Conservation (phyloP, 2,329 filamentous ascomycete genomes). For the Chaetomiaceae sp. region DNA sequence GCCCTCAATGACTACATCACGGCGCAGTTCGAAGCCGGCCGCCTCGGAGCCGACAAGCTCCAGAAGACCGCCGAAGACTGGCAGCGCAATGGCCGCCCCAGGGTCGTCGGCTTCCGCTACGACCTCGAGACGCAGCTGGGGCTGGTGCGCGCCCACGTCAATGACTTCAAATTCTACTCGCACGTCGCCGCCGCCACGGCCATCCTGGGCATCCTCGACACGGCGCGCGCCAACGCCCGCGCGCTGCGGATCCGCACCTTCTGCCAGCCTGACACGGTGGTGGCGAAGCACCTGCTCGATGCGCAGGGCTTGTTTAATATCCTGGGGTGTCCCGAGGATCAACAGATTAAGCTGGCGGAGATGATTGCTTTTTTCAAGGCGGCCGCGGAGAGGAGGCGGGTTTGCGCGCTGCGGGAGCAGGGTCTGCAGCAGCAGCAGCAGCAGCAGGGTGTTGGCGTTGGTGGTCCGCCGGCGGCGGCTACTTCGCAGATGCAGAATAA, state of each 20-base stretch:
- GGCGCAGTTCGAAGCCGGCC: constrained; percentile 51
- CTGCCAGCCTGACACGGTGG: constrained; percentile 54
- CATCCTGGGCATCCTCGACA: constrained; percentile 46
- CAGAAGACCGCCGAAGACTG: constrained; percentile 49
- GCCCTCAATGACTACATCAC: constrained; percentile 51
- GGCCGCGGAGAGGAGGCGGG: constrained; percentile 28
- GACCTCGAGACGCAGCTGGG: constrained; percentile 59
- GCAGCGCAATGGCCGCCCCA: constrained; percentile 49
- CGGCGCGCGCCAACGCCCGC: constrained; percentile 50
- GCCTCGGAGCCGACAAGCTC: constrained; percentile 47
- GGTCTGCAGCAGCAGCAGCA: background rate
- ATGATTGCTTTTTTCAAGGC: constrained; percentile 52
- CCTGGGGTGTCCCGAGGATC: constrained; percentile 41
- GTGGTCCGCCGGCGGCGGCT: background rate
- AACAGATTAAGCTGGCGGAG: constrained; percentile 46
- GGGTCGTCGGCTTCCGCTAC: constrained; percentile 54
- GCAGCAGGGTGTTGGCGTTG: background rate
- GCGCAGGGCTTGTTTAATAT: constrained; percentile 48
- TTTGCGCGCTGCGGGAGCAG: background rate
- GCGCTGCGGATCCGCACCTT: constrained; percentile 51
- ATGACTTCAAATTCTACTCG: constrained; percentile 53
- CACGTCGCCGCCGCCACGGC: constrained; percentile 38
- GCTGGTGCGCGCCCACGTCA: constrained; percentile 45
- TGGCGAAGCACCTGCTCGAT: constrained; percentile 55
- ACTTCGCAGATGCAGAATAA: constrained; percentile 4